Conservation (phyloP, 2,329 filamentous ascomycete genomes). For the Verticillium nonalfalfae region DNA sequence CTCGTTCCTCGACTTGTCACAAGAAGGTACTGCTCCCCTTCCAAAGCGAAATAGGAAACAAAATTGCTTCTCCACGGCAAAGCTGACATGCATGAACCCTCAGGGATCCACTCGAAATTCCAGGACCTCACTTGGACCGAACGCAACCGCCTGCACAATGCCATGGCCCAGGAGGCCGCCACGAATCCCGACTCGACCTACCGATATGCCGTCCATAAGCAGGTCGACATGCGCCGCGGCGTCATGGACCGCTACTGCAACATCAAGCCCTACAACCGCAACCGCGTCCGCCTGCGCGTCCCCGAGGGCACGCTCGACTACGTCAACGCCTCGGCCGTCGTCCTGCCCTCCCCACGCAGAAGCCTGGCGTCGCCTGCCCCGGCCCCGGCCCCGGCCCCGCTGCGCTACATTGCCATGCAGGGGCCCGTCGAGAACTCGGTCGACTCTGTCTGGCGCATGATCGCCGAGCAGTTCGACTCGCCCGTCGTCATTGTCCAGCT, state of each 20-base stretch:
- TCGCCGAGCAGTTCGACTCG: conserved; percentile 67
- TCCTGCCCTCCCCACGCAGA: conserved; percentile 38
- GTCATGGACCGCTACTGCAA: conserved; percentile 78
- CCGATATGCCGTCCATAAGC: conserved; percentile 20
- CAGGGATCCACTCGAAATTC: conserved; percentile 30
- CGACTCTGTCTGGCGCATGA: conserved; percentile 92
- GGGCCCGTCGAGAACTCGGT: conserved; percentile 74
- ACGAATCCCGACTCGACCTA: conserved; percentile 14
- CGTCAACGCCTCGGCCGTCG: conserved; percentile 74
- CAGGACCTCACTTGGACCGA: conserved; percentile 48
- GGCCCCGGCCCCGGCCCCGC: conserved; percentile 19
- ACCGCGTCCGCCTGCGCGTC: conserved; percentile 75
- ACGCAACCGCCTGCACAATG: conserved; percentile 36
- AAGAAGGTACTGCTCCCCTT: conserved; percentile 25
- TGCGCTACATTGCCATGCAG: conserved; percentile 85
- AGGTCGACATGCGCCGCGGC: conserved; percentile 22
- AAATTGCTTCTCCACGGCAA: not conserved
- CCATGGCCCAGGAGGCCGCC: conserved; percentile 26
- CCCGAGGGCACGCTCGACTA: conserved; percentile 69
- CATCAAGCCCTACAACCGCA: conserved; percentile 83
- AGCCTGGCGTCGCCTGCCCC: conserved; percentile 13
- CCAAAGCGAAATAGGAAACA: no score
- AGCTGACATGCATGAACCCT: conserved; percentile 34
- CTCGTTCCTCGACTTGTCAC: conserved; percentile 28
- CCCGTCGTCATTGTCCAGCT: conserved; percentile 89